Percentiles rank a stretch among this genome's conserved stretches.
Evolutionary conservation across 192 early-diverging fungal species (phyloP).

Genomic region (Coemansia sp.): DNA sequence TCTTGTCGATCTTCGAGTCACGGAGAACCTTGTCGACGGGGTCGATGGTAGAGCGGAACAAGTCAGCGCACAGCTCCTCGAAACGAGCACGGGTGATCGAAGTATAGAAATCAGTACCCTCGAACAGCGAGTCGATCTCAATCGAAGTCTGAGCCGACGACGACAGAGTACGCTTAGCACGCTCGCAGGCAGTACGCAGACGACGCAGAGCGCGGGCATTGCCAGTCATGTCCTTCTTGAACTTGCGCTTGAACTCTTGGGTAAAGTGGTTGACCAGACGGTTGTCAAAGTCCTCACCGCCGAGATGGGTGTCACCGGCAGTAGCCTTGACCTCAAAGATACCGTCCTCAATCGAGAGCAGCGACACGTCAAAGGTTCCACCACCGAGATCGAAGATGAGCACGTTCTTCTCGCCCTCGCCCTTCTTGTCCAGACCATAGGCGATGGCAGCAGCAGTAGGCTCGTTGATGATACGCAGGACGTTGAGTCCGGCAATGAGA

Average conservation of each 20-base stretch:
- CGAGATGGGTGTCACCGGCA: slow-evolving; percentile 98
- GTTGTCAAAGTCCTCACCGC: slow-evolving; percentile 99
- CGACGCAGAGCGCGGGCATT: slow-evolving; percentile 95
- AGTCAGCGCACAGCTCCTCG: slow-evolving; percentile 97
- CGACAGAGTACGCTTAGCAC: slow-evolving; percentile 96
- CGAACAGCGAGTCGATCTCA: slow-evolving; percentile 96
- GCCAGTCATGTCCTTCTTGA: slow-evolving; percentile 83
- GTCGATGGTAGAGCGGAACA: slow-evolving; percentile 94
- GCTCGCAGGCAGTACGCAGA: slow-evolving; percentile 97
- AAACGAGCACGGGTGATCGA: slow-evolving; percentile 98
- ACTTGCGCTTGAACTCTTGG: slow-evolving; percentile 98
- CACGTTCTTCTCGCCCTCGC: slow-evolving; percentile 85
- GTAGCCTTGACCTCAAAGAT: slow-evolving; percentile 99
- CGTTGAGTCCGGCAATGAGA: slow-evolving; percentile 94
- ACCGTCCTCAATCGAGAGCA: slow-evolving; percentile 96
- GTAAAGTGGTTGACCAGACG: slow-evolving; percentile 94
- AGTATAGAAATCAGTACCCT: slow-evolving; percentile 98
- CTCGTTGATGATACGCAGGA: slow-evolving; percentile 99
- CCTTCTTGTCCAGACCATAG: slow-evolving; percentile 98
- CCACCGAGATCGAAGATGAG: slow-evolving; percentile 98
- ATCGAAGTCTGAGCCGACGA: slow-evolving; percentile 93
- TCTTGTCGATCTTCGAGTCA: slow-evolving; percentile 96
- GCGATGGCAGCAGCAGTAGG: slow-evolving; percentile 99
- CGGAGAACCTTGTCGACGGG: slow-evolving; percentile 97
- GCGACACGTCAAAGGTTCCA: slow-evolving; percentile 98